phyloP scores from a whole-genome alignment of 1,284 basidiomycete genomes.

The Mycena sp. region DNA sequence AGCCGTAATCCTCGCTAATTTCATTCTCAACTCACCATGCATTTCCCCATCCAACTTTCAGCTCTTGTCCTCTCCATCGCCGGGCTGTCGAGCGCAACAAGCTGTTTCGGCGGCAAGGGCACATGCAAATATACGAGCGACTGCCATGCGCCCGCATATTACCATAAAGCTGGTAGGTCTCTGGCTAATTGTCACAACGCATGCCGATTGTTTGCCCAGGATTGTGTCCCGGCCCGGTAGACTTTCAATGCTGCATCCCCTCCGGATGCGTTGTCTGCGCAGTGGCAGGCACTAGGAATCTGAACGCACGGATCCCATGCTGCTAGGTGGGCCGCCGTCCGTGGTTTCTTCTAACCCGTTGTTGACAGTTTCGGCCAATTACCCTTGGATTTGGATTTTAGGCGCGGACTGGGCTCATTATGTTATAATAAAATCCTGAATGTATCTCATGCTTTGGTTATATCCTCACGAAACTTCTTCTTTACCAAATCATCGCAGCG shows the following conservation, averaged over 20 bases:
- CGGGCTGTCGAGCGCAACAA: not conserved
- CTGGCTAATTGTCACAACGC: too few relatives aligned
- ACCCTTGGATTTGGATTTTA: too few relatives aligned
- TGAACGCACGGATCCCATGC: conserved; percentile 5
- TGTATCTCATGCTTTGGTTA: too few relatives aligned
- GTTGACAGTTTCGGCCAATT: too few relatives aligned
- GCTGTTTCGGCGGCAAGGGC: not conserved
- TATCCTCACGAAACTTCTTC: too few relatives aligned
- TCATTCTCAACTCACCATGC: too few relatives aligned
- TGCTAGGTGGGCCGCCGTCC: too few relatives aligned
- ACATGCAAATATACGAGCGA: conserved; percentile 4
- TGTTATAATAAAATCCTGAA: too few relatives aligned
- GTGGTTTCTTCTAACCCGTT: too few relatives aligned
- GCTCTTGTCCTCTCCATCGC: not conserved
- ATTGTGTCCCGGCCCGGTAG: conserved; percentile 1
- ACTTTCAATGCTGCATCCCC: conserved; percentile 16
- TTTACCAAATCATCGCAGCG: too few relatives aligned
- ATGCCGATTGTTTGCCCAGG: not conserved
- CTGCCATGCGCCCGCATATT: conserved; percentile 13
- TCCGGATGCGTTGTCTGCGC: conserved; percentile 10
- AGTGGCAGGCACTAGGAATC: not conserved
- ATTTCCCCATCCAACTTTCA: not conserved
- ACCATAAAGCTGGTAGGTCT: not conserved
- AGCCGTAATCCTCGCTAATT: too few relatives aligned
- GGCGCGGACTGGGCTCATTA: too few relatives aligned